Base-by-base conservation (phyloP, 257 asterid species). In the Plectranthus barbatus region DNA sequence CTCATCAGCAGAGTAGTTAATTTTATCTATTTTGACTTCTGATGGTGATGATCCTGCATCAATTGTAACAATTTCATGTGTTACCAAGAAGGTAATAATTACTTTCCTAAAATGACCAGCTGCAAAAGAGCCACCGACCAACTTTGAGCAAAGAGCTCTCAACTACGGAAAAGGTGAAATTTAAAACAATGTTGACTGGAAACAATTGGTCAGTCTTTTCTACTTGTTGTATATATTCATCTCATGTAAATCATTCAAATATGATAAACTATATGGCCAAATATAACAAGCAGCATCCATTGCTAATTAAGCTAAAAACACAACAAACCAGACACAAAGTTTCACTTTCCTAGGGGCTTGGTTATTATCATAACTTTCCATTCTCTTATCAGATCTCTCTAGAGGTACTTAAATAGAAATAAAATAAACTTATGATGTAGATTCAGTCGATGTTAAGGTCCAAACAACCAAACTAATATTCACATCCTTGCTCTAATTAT, bases 21-120 rank as follows among this genome's bases (percentile, higher is more conserved):
- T 66, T 72, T 71, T 55, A 69, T 72, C 74, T 40, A 80, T 59
- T 47, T 49, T 51, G 23, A 82, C n/a, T 63, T 66, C 70, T 21
- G 81, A 45, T 9, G 52, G 60, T 15, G 59, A 42, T 47, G 63
- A 36, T 37, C 92, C 92, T 84, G 77, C 77, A 73, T 21, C 24
- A 50, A 56, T 41, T 36, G 44, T 7, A 45, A 57, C n/a, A 14
- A 71, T 5, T 18, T 44, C 4, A 21, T 15, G 33, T 11, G 41
- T 24, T 39, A 47, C 26, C 40, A 34, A 42, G 40, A 31, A 46
- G 57, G 15, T 42, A 56, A 63, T 26, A 15, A 58, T 17, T 34
- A 51, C 9, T 31, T 13, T 47, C 23, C 58, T 18, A 31, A 12
- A 66, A 1, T 10, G 24, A 20, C 26, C 3, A 34, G 12, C 8